These are phyloP conservation scores for Pichia inconspicua DNA, from an alignment of 1,139 yeast genomes.

Conservation along the genomic window DNA sequence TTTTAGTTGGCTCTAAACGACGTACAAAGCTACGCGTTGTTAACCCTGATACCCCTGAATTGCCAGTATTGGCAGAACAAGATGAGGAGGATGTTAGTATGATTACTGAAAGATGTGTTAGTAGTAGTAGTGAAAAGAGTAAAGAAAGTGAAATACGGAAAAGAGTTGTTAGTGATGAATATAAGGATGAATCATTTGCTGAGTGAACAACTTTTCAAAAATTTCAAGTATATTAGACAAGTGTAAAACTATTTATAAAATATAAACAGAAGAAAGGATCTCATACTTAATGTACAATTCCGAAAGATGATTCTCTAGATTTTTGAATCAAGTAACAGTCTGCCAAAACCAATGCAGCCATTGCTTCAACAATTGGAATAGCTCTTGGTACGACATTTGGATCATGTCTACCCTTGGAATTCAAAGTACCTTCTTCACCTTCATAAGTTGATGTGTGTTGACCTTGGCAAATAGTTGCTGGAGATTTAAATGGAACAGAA, in stretches of 20 bases:
- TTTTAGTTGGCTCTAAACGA: slow-evolving; percentile 64
- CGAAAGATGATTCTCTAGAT: slow-evolving; percentile 57
- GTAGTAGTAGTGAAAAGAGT: slow-evolving; percentile 11
- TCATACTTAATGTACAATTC: slow-evolving; percentile 20
- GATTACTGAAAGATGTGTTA: slow-evolving; percentile 8
- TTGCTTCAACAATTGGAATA: slow-evolving; percentile 95
- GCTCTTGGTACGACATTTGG: slow-evolving; percentile 99
- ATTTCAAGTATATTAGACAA: background rate
- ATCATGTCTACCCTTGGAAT: slow-evolving; percentile 97
- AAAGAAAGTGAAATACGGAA: slow-evolving; percentile 5
- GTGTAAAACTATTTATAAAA: background rate
- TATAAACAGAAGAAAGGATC: background rate
- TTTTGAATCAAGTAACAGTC: slow-evolving; percentile 82
- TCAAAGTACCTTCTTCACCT: slow-evolving; percentile 78
- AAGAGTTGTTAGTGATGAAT: slow-evolving; percentile 11
- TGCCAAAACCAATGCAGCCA: slow-evolving; percentile 89
- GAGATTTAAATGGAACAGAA: slow-evolving; percentile 94
- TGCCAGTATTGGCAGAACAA: background rate
- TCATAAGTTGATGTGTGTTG: slow-evolving; percentile 84
- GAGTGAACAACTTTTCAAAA: background rate
- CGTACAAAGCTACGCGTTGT: slow-evolving; percentile 54
- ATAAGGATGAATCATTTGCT: background rate
- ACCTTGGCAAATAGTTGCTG: slow-evolving; percentile 93
- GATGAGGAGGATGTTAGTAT: background rate
- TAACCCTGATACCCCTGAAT: slow-evolving; percentile 39